A percentile compares a stretch with the other conserved stretches of the same genome.
Evolutionary conservation across 2,329 filamentous ascomycete genomes (phyloP).

Genomic region (Sclerotinia spermophila): DNA sequence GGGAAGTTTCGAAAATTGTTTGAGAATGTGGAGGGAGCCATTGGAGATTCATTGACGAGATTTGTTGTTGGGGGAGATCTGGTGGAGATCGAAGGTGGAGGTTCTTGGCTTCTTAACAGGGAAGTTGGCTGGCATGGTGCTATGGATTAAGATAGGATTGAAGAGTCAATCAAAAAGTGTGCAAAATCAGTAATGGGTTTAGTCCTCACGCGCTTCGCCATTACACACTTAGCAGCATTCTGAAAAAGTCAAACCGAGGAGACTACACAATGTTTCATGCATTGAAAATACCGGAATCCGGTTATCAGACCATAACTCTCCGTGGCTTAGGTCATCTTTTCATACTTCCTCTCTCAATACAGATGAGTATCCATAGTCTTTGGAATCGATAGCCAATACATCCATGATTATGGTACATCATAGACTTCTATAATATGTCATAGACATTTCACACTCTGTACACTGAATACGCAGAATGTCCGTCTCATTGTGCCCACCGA

Average conservation of each 20-base stretch:
- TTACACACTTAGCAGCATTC: not conserved
- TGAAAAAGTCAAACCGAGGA: not conserved
- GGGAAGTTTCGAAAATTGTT: conserved; percentile 46
- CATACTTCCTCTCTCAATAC: conserved; percentile 78
- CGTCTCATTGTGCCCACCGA: not conserved
- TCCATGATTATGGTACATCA: not conserved
- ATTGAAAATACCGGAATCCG: conserved; percentile 65
- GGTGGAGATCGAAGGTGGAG: conserved; percentile 22
- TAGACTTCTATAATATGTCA: not conserved
- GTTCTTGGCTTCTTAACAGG: conserved; percentile 22
- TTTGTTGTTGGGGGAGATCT: conserved; percentile 46
- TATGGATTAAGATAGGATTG: not conserved
- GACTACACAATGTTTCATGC: conserved; percentile 65
- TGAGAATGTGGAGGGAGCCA: conserved; percentile 38
- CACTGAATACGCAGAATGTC: no score
- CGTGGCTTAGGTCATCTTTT: conserved; percentile 80
- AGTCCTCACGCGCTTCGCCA: not conserved
- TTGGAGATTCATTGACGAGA: conserved; percentile 40
- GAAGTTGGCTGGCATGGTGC: conserved; percentile 8
- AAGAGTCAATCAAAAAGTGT: not conserved
- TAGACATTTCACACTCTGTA: no score
- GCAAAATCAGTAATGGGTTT: no score
- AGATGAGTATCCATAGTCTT: conserved; percentile 75
- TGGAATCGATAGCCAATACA: conserved; percentile 48
- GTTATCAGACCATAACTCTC: conserved; percentile 66